Evolutionary conservation across 371 early-diverging fungal genomes (phyloP), one percentile per base, ranked within the genome.

Genomic region (Rhizoclosmatium hyalinum): DNA sequence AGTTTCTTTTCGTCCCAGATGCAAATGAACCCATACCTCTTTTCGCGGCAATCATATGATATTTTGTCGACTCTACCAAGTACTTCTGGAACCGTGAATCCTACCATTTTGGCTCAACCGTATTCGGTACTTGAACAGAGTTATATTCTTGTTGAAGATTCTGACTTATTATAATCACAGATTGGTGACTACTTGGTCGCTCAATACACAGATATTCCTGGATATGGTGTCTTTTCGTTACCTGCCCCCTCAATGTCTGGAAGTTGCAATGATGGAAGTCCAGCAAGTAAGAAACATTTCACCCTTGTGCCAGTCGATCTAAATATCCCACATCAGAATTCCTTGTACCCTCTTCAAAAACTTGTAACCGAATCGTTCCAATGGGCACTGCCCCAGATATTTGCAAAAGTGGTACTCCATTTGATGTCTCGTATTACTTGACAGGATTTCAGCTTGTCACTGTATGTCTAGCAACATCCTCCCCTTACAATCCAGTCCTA

Each of bases 341-440:
- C 43, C 41, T 75, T 12, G 44, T 50, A 12, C 32, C 70, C 14
- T 61, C 42, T 3, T 46, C 69, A 5, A 46, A 19, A 3, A 8
- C 63, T 21, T 75, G 75, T 56, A 39, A 17, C 12, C 61, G 75
- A 17, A 19, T 32, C 5, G 39, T 73, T 12, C 43, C 65, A 46
- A 10, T 21, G n/a, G 67, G 50, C 19, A 6, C 19, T 5, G 54
- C 55, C 6, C 45, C 68, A 21, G 47, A n/a, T 46, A 14, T 68
- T 6, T 78, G 81, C 72, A 58, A 42, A 4, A 24, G 43, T 21
- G 73, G 66, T 41, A 47, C 74, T 21, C n/a, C 64, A 2, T 62
- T 81, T 14, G 81, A 81, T 60, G 61, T 60, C 6, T 57, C 64
- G 19, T 75, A 75, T 60, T 81, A 78, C 63, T 45, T 60, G 10